Evolutionary conservation across 2,329 filamentous ascomycete species (phyloP).

Genomic region (Coniochaeta sp.): DNA sequence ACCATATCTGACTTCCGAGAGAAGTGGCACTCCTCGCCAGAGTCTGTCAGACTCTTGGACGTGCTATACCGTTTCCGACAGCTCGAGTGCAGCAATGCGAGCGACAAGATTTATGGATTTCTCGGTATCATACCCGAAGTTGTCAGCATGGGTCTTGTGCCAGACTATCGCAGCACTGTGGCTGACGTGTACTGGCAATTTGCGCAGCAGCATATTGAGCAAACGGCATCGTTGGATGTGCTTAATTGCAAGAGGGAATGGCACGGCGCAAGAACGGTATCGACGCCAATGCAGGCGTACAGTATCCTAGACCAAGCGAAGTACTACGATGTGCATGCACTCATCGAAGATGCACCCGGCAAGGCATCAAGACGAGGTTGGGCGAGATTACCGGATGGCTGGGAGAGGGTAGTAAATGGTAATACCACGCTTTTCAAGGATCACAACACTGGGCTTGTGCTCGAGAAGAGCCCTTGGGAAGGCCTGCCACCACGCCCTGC

Average conservation of each 20-base stretch:
- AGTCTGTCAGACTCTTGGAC: neutral
- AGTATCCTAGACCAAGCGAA: slow-evolving; percentile 8
- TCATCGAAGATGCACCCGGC: slow-evolving; percentile 4
- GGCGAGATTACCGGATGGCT: slow-evolving; percentile 7
- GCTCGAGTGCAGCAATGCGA: slow-evolving; percentile 8
- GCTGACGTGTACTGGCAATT: slow-evolving; percentile 5
- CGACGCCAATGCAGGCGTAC: slow-evolving; percentile 4
- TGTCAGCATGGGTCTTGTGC: neutral
- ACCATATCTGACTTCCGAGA: slow-evolving; percentile 6
- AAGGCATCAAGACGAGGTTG: slow-evolving; percentile 5
- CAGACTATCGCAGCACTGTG: slow-evolving; percentile 6
- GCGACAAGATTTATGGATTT: slow-evolving; percentile 11
- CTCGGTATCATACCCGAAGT: slow-evolving; percentile 8
- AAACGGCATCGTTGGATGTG: slow-evolving; percentile 7
- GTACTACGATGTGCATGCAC: slow-evolving; percentile 8
- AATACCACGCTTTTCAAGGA: neutral
- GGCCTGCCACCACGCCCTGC: slow-evolving; percentile 3
- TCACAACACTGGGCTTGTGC: neutral
- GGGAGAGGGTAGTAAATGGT: slow-evolving; percentile 6
- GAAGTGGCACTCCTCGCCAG: slow-evolving; percentile 2
- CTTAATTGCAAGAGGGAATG: slow-evolving; percentile 10
- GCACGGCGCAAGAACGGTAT: slow-evolving; percentile 1
- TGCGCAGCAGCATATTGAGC: slow-evolving; percentile 5
- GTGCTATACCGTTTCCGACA: slow-evolving; percentile 4
- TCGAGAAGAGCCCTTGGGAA: slow-evolving; percentile 1